A percentile compares a stretch with the other conserved stretches of the same genome.
Evolutionary conservation across 1,139 yeast genomes (phyloP).

Genomic region (Yamadazyma atlantica): DNA sequence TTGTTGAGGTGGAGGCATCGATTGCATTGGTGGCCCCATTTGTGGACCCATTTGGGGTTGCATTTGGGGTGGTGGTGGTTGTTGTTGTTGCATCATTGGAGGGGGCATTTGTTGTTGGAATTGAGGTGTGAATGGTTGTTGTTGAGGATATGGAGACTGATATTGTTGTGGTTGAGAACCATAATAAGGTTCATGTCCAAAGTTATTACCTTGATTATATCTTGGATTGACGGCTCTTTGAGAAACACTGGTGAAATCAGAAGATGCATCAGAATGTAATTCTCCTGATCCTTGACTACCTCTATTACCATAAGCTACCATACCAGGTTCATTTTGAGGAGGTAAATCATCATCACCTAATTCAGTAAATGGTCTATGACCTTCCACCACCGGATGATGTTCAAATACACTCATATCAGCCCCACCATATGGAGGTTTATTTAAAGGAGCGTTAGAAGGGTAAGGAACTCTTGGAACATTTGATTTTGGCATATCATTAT

Average conservation of each 20-base stretch:
- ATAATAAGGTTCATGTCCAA: conserved; percentile 9
- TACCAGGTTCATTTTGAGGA: conserved; percentile 7
- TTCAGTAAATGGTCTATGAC: conserved; percentile 50
- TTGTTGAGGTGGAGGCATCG: too few relatives aligned
- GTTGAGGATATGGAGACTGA: conserved; percentile 20
- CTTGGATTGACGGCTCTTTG: conserved; percentile 74
- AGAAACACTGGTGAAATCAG: conserved; percentile 78
- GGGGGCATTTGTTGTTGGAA: conserved; percentile 5
- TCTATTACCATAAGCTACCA: conserved; percentile 5
- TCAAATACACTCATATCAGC: conserved; percentile 35
- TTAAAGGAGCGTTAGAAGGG: conserved; percentile 18
- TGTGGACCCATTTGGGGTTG: not conserved
- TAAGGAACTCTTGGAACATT: conserved; percentile 23
- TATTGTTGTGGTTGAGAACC: conserved; percentile 14
- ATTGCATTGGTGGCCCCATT: not conserved
- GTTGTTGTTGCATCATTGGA: conserved; percentile 1
- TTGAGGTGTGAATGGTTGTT: conserved; percentile 16
- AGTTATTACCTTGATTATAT: conserved; percentile 25
- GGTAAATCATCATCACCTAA: conserved; percentile 37
- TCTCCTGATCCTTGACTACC: conserved; percentile 18
- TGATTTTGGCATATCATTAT: conserved; percentile 22
- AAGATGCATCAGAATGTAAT: conserved; percentile 41
- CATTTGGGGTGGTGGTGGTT: conserved; percentile 1
- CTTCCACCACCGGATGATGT: conserved; percentile 48
- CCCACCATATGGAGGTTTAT: conserved; percentile 20